Evolutionary conservation across 495 filamentous ascomycete species (phyloP), one percentile per base, ranked within the genome.

Genomic region (Xylaria acuta): DNA sequence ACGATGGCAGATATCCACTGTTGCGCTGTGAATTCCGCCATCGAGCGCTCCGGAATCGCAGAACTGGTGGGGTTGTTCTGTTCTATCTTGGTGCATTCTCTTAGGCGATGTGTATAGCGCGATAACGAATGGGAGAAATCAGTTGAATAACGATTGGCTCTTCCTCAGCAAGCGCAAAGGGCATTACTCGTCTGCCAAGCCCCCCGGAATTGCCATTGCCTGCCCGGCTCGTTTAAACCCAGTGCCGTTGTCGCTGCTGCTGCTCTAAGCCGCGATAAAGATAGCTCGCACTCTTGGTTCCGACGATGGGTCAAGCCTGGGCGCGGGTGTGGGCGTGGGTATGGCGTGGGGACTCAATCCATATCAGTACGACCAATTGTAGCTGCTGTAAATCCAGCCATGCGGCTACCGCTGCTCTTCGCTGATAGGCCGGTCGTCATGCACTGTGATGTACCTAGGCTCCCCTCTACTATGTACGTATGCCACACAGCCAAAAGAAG

Each of bases 351-450:
- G 75, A 76, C 7, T 32, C 18, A 64, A 71, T 58, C 60, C 73
- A 76, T 76, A 77, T 69, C 62, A 74, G 58, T 41, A 65, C 71
- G 72, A 59, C 77, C 77, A 77, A 79, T 79, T 38, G 51, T 38
- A 70, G 56, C 18, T 38, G 70, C 65, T 75, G 67, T 66, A 75
- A 77, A 74, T 66, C 68, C 53, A 74, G 71, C 72, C 70, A 73
- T 79, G 77, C 77, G 77, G 77, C 75, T 79, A 76, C 73, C 72
- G 64, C 67, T 59, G 67, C 72, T 66, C 62, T 67, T 69, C 9
- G 74, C 53, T 79, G 77, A 79, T 79, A 79, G 77, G 77, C 73
- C 72, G 45, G 45, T 12, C 25, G 30, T 58, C 60, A 75, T 79
- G 77, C 45, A 71, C 45, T 54, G 53, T 75, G 68, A 72, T 76